phyloP scores from a whole-genome alignment of 108 stramenopile species.

The Nitzschia sp. region DNA sequence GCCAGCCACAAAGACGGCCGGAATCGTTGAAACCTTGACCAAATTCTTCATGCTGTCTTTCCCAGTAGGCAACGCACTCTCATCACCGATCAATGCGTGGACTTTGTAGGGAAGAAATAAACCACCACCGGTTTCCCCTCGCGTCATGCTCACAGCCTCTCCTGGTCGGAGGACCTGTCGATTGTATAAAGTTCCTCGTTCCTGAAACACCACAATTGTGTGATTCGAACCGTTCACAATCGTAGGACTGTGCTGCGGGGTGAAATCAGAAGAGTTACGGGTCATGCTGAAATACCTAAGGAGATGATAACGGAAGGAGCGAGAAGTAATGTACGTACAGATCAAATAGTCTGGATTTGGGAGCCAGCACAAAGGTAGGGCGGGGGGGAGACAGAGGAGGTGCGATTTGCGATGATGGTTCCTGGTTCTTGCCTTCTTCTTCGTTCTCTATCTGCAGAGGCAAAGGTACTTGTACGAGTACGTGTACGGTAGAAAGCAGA shows the following conservation, averaged over 20 bases:
- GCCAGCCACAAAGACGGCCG: conserved; percentile 46
- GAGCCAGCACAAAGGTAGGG: too few species aligned
- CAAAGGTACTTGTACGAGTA: too few species aligned
- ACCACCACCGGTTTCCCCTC: conserved; percentile 28
- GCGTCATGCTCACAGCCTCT: conserved; percentile 47
- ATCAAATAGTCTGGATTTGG: too few species aligned
- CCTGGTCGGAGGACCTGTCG: conserved; percentile 40
- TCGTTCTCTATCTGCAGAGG: too few species aligned
- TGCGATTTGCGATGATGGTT: too few species aligned
- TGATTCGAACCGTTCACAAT: conserved; percentile 43
- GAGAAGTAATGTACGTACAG: too few species aligned
- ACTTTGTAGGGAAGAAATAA: conserved; percentile 36
- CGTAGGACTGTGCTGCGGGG: conserved; percentile 31
- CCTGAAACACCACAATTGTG: conserved; percentile 52
- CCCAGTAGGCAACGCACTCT: conserved; percentile 27
- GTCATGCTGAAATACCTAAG: too few species aligned
- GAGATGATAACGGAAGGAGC: too few species aligned
- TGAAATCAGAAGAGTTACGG: conserved; percentile 2
- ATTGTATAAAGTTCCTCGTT: conserved; percentile 51
- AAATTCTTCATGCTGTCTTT: conserved; percentile 39
- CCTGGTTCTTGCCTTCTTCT: too few species aligned
- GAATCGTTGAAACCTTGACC: conserved; percentile 36
- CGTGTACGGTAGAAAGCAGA: too few species aligned
- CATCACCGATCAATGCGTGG: conserved; percentile 50
- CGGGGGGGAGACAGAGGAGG: too few species aligned